Evolutionary conservation across 1,284 basidiomycete species (phyloP).

Genomic region (Leccinum angustisporum): DNA sequence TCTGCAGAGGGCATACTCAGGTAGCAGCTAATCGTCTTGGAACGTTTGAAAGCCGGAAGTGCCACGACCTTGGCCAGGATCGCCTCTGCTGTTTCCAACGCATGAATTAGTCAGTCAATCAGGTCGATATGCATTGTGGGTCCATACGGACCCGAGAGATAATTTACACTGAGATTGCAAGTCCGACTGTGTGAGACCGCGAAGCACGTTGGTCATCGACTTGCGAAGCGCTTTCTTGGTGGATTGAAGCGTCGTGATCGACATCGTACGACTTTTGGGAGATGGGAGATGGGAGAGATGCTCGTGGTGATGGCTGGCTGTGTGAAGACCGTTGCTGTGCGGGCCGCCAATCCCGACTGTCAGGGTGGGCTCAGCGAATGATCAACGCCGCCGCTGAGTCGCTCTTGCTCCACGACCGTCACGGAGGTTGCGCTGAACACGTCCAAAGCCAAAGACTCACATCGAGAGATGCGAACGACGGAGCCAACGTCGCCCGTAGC

Average conservation of each 20-base stretch:
- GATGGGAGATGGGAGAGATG: background rate
- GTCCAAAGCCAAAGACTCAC: background rate
- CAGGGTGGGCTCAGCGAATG: background rate
- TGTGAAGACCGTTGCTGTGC: background rate
- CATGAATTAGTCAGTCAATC: conserved; percentile 5
- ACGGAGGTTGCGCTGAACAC: conserved; percentile 27
- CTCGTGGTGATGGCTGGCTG: background rate
- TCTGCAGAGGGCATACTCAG: conserved; percentile 76
- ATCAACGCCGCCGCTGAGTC: conserved; percentile 10
- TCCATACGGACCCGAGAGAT: background rate
- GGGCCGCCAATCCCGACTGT: background rate
- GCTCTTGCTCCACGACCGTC: conserved; percentile 5
- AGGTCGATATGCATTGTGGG: no score
- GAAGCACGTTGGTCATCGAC: conserved; percentile 45
- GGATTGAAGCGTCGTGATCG: conserved; percentile 30
- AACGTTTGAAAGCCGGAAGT: conserved; percentile 49
- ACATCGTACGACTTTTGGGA: conserved; percentile 23
- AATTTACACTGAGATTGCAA: conserved; percentile 60
- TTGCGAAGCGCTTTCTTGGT: conserved; percentile 58
- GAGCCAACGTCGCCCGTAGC: conserved; percentile 50
- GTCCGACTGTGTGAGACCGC: conserved; percentile 40
- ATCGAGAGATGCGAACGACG: conserved; percentile 3
- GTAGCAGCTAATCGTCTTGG: conserved; percentile 65
- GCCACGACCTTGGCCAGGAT: conserved; percentile 50
- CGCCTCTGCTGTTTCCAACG: conserved; percentile 46